phyloP scores from a whole-genome alignment of 495 filamentous ascomycete species.

The Trichocladium antarcticum region DNA sequence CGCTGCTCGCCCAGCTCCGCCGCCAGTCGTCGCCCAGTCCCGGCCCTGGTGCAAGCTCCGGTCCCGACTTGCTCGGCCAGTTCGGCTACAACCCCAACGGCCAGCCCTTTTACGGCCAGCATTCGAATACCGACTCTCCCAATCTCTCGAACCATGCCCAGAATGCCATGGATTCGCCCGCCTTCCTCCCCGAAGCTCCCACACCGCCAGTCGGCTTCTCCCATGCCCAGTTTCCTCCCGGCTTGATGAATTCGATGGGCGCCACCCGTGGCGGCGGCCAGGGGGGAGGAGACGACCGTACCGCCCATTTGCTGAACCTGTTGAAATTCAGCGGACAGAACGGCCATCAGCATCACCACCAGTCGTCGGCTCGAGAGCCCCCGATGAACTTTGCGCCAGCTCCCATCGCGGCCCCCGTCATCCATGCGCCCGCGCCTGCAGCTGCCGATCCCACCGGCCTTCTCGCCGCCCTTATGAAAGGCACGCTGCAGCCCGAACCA shows the following conservation, averaged over 20 bases:
- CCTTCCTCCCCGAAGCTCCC: conserved; percentile 37
- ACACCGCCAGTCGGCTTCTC: conserved; percentile 36
- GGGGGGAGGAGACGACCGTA: conserved; percentile 42
- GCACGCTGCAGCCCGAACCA: conserved; percentile 31
- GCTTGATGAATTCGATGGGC: conserved; percentile 32
- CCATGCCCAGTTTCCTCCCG: conserved; percentile 32
- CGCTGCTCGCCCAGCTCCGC: conserved; percentile 29
- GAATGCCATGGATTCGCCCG: conserved; percentile 28
- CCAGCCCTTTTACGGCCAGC: conserved; percentile 33
- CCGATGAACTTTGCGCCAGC: conserved; percentile 13
- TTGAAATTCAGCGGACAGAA: conserved; percentile 68
- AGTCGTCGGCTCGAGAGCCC: conserved; percentile 14
- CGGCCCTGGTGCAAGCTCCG: conserved; percentile 7
- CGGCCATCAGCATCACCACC: conserved; percentile 12
- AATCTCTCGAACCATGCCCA: conserved; percentile 17
- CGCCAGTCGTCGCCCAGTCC: conserved; percentile 27
- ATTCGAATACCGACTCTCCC: conserved; percentile 24
- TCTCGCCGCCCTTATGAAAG: conserved; percentile 44
- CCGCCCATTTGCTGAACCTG: conserved; percentile 70
- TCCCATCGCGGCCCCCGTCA: conserved; percentile 23
- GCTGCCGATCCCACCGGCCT: conserved; percentile 39
- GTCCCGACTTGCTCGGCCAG: conserved; percentile 18
- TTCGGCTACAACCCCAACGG: conserved; percentile 24
- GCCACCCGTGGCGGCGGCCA: conserved; percentile 34
- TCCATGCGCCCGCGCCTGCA: conserved; percentile 39